Evolutionary conservation across 495 filamentous ascomycete species (phyloP).

Genomic region (Neurospora intermedia): DNA sequence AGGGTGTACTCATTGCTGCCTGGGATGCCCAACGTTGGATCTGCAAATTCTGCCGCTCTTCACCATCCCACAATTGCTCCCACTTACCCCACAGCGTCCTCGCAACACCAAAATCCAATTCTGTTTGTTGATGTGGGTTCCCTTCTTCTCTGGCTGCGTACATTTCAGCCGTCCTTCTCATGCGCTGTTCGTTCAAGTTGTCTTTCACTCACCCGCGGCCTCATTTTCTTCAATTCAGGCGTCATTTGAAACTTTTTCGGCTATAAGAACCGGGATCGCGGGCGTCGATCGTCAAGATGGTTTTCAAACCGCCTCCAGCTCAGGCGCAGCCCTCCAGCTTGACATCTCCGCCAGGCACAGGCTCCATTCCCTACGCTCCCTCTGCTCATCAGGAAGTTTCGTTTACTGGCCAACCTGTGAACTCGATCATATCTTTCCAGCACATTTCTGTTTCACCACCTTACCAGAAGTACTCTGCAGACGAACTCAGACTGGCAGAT

Average conservation of each 20-base stretch:
- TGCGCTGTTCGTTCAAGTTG: not conserved
- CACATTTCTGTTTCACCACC: not conserved
- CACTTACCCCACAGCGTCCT: not conserved
- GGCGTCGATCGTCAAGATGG: not conserved
- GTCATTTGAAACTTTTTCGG: not conserved
- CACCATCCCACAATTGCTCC: not conserved
- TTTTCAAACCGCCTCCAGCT: not conserved
- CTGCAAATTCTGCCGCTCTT: not conserved
- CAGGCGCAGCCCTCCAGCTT: not conserved
- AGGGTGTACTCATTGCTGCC: not conserved
- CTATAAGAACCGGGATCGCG: not conserved
- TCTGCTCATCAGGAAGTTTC: not conserved
- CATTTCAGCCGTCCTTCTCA: not conserved
- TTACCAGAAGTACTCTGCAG: not conserved
- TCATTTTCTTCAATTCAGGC: not conserved
- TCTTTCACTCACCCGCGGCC: not conserved
- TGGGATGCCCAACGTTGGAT: not conserved
- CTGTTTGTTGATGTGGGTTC: not conserved
- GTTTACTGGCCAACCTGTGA: no score
- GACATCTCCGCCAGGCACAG: not conserved
- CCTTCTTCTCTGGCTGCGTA: not conserved
- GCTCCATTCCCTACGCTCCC: not conserved
- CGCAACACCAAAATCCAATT: not conserved
- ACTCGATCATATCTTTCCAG: no score
- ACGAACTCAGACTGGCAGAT: not conserved